These are phyloP conservation scores for Penicillium aurantiogriseum DNA, from an alignment of 2,329 filamentous ascomycete species.

Conservation along the genomic window DNA sequence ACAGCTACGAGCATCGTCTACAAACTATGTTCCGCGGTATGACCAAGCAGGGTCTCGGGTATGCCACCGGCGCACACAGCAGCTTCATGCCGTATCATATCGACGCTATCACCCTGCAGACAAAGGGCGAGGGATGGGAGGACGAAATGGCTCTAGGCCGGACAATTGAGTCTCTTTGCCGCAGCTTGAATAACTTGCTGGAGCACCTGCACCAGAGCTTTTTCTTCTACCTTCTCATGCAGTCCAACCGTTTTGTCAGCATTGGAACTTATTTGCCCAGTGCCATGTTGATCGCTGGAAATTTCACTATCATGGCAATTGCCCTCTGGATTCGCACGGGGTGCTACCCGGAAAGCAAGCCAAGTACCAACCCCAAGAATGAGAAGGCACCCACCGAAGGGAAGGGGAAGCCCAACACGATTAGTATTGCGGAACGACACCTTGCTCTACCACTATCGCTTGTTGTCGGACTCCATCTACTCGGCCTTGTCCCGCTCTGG, in stretches of 20 bases:
- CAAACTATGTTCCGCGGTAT: constrained; percentile 89
- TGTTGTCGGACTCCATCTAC: constrained; percentile 69
- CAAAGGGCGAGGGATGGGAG: constrained; percentile 88
- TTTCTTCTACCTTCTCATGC: constrained; percentile 97
- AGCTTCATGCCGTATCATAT: constrained; percentile 97
- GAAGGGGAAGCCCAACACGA: constrained; percentile 14
- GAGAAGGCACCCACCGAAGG: constrained; percentile 27
- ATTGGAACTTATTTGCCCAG: constrained; percentile 96
- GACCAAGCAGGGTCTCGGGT: constrained; percentile 84
- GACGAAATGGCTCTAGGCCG: constrained; percentile 96
- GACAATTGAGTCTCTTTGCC: constrained; percentile 83
- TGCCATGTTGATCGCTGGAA: constrained; percentile 93
- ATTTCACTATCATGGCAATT: constrained; percentile 94
- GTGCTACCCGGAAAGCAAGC: constrained; percentile 39
- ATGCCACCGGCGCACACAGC: constrained; percentile 87
- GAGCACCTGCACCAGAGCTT: constrained; percentile 98
- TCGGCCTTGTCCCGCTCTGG: constrained; percentile 78
- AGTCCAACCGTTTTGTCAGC: constrained; percentile 88
- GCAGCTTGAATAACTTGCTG: constrained; percentile 91
- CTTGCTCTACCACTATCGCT: constrained; percentile 61
- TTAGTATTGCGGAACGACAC: constrained; percentile 36
- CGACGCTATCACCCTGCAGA: constrained; percentile 89
- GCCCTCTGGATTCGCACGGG: constrained; percentile 91
- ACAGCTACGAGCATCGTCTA: constrained; percentile 77
- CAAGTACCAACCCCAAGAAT: constrained; percentile 30